Conservation (phyloP, 495 filamentous ascomycete genomes). For the Recurvomyces mirabilis region DNA sequence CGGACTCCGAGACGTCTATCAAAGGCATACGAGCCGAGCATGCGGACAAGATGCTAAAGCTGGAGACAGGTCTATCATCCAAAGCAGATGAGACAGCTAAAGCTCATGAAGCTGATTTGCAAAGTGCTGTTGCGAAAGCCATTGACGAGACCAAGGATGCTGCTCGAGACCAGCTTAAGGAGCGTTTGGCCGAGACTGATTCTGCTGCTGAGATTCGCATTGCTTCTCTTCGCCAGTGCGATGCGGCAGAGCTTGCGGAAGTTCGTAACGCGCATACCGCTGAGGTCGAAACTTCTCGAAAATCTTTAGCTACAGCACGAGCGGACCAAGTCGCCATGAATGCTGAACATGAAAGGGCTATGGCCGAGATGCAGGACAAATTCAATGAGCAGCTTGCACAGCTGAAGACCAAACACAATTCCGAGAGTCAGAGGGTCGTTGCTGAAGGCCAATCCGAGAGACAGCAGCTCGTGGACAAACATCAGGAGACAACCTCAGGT, state of each 20-base stretch:
- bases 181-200: conserved; percentile 6
- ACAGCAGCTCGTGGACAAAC: too few species aligned
- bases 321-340: too few species aligned
- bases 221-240: conserved; percentile 7
- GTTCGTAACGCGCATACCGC: conserved; percentile 3
- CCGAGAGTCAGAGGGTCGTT: conserved; percentile 4
- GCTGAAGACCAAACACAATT: conserved; percentile 3
- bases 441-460: too few species aligned
- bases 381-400: conserved; percentile 1
- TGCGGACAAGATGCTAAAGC: not conserved
- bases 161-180: not conserved
- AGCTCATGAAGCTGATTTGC: conserved; percentile 12
- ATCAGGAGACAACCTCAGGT: too few species aligned
- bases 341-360: conserved; percentile 1
- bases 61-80: conserved; percentile 14
- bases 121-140: conserved; percentile 4
- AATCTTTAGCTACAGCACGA: not conserved
- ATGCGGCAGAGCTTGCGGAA: conserved; percentile 9
- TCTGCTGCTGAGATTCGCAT: conserved; percentile 11
- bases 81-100: conserved; percentile 9
- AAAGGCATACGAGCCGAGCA: not conserved
- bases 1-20: not conserved
- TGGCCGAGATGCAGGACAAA: not conserved
- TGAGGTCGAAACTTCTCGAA: conserved; percentile 1
- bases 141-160: not conserved